phyloP scores from a whole-genome alignment of 306 rosid species.

The Ammopiptanthus mongolicus region DNA sequence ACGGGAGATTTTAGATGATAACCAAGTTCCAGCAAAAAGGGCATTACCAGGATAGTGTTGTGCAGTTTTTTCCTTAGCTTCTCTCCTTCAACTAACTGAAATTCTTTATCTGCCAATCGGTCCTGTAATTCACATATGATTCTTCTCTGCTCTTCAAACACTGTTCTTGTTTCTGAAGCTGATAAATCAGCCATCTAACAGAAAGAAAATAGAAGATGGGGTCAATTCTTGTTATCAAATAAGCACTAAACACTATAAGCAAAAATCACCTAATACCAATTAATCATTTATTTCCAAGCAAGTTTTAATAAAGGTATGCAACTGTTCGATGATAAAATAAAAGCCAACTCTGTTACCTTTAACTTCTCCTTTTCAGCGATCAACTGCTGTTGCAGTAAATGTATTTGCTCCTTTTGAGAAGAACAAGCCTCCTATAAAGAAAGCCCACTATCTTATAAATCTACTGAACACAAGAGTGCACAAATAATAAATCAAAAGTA shows the following conservation, averaged over 20 bases:
- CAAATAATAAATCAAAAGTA: background rate
- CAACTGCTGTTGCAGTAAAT: constrained; percentile 44
- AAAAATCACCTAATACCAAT: background rate
- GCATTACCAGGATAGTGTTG: constrained; percentile 76
- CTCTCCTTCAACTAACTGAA: constrained; percentile 73
- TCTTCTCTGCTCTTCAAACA: constrained; percentile 62
- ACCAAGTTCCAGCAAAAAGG: background rate
- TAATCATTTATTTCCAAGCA: background rate
- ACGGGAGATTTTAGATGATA: background rate
- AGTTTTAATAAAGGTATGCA: background rate
- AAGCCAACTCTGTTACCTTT: constrained; percentile 41
- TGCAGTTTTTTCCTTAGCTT: constrained; percentile 73
- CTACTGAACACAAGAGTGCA: background rate
- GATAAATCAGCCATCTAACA: constrained; percentile 63
- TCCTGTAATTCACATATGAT: constrained; percentile 47
- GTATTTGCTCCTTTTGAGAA: constrained; percentile 64
- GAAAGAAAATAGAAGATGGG: background rate
- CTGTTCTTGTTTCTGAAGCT: constrained; percentile 45
- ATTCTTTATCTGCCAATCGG: constrained; percentile 61
- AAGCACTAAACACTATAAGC: background rate
- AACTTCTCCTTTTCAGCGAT: constrained; percentile 58
- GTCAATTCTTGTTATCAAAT: background rate
- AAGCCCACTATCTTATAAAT: background rate
- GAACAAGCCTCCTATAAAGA: constrained; percentile 63
- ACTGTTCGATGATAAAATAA: background rate